These are phyloP conservation scores for Syzygium jambos DNA, from an alignment of 345 rosid species.

Conservation along the genomic window DNA sequence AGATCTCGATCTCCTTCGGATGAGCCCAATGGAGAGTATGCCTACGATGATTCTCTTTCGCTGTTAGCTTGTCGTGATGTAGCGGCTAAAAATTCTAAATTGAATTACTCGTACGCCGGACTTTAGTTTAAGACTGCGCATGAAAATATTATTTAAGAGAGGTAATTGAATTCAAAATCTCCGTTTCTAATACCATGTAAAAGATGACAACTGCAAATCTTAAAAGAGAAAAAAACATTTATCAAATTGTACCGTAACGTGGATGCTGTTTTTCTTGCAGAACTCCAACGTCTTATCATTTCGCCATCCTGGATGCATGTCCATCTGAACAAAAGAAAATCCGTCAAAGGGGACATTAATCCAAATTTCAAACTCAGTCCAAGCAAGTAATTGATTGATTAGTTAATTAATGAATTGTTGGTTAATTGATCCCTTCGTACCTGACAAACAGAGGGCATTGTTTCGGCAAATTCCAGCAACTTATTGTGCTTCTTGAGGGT, in stretches of 20 bases:
- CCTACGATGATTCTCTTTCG: not conserved
- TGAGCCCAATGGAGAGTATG: not conserved
- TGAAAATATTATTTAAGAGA: too few relatives aligned
- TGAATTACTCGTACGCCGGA: not conserved
- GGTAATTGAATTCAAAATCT: not conserved
- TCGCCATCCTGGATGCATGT: not conserved
- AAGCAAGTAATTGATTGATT: not conserved
- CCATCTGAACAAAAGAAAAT: not conserved
- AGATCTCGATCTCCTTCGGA: not conserved
- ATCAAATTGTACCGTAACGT: constrained; percentile 27
- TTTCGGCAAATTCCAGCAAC: not conserved
- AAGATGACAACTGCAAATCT: not conserved
- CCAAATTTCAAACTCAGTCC: not conserved
- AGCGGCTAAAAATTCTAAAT: not conserved
- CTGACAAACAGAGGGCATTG: constrained; percentile 20
- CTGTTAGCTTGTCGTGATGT: not conserved
- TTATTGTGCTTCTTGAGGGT: not conserved
- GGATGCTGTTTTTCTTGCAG: constrained; percentile 25
- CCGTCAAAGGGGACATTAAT: too few relatives aligned
- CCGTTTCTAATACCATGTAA: accelerated
- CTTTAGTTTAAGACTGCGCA: not conserved
- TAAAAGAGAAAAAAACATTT: too few relatives aligned
- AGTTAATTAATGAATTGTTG: not conserved
- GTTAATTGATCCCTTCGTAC: not conserved
- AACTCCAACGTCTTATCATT: constrained; percentile 33